Evolutionary conservation across 805 yeast species (phyloP), one percentile per base, ranked within the genome.

Genomic region (Zygosaccharomyces bailii): DNA sequence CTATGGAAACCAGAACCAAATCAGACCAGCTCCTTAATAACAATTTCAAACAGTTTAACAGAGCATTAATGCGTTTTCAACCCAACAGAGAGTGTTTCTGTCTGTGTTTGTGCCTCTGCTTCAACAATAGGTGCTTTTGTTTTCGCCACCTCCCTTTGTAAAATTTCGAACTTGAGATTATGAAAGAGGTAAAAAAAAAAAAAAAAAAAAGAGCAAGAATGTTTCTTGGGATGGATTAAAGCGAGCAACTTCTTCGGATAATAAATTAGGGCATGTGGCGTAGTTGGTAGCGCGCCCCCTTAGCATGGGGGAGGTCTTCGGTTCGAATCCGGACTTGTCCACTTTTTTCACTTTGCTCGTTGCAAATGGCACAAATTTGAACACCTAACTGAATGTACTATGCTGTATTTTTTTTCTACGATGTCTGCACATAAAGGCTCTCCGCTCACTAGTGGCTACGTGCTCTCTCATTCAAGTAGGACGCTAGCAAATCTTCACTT

Each of bases 221-320:
- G n/a, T n/a, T n/a, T n/a, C n/a, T n/a, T n/a, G n/a, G n/a, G n/a
- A n/a, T n/a, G n/a, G n/a, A n/a, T n/a, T n/a, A n/a, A n/a, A n/a
- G n/a, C n/a, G n/a, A n/a, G n/a, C n/a, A n/a, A n/a, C n/a, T n/a
- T n/a, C n/a, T n/a, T n/a, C n/a, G n/a, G n/a, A n/a, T n/a, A n/a
- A n/a, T n/a, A n/a, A n/a, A n/a, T n/a, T n/a, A n/a, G 84, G 84
- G 84, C 84, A 81, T 79, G 83, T 79, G 84, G 84, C 84, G 84
- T 76, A 79, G 84, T 79, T 78, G 84, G 84, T 79, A 79, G 84
- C 84, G 84, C 84, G 84, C 76, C 76, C 80, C 78, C 84, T 78
- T 79, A 78, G 83, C 83, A 79, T 78, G 84, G 78, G 81, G 77
- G 77, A 79, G 84, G 85, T 79, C 84, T 77, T 78, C 79, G 84